These are phyloP conservation scores for Sphagnum tenellum DNA, from an alignment of 225 moss, liverwort and hornwort genomes.

Conservation along the genomic window DNA sequence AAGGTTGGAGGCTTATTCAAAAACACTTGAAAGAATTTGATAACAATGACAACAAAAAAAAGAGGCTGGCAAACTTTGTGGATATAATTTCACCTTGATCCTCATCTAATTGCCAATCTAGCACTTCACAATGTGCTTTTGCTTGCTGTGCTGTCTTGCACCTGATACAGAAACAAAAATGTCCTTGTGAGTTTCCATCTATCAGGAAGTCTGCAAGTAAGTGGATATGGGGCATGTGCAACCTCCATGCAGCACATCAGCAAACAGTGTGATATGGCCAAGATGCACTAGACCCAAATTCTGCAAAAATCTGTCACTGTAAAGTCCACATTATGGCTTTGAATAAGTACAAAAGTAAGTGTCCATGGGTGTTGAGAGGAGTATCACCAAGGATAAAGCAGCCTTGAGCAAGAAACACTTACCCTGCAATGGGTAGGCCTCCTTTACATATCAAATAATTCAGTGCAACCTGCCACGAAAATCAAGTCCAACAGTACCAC, in stretches of 20 bases:
- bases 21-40: neutral
- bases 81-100: constrained; percentile 18
- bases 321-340: neutral
- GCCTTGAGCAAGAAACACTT: constrained; percentile 1
- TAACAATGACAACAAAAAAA: constrained; percentile 8
- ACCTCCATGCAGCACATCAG: neutral
- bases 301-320: neutral
- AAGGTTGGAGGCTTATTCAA: neutral
- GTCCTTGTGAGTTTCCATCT: neutral
- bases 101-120: constrained; percentile 58
- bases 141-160: constrained; percentile 74
- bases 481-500: neutral
- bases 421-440: constrained; percentile 85
- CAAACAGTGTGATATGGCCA: neutral
- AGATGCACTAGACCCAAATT: neutral
- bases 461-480: constrained; percentile 57
- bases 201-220: constrained; percentile 1
- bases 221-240: neutral
- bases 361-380: no score
- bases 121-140: constrained; percentile 53
- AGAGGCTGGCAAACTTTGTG: no score
- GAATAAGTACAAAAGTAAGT: neutral
- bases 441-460: constrained; percentile 82
- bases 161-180: constrained; percentile 19
- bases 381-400: neutral